Conservation (phyloP, 2,329 filamentous ascomycete species). For the Aulographum hederae region DNA sequence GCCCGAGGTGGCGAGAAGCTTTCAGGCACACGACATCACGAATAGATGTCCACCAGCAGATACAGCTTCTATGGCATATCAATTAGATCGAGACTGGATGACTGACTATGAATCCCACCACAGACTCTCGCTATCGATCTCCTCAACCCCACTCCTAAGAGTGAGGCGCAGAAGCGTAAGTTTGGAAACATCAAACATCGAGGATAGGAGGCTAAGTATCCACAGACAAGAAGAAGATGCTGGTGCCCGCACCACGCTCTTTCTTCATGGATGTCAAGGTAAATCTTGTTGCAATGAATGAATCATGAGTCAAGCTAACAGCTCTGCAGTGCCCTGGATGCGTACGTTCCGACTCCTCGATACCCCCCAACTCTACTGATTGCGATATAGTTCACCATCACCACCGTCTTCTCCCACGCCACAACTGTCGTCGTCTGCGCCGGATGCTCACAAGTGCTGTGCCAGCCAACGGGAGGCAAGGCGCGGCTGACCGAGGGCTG, state of each 20-base stretch:
- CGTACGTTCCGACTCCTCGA: too few relatives aligned
- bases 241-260: conserved; percentile 89
- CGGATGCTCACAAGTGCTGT: conserved; percentile 94
- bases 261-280: conserved; percentile 99
- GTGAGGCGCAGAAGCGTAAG: conserved; percentile 99
- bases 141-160: conserved; percentile 92
- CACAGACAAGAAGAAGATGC: conserved; percentile 37
- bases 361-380: too few relatives aligned
- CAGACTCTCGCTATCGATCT: conserved; percentile 99
- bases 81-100: too few relatives aligned
- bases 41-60: too few relatives aligned
- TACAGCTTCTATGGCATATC: too few relatives aligned
- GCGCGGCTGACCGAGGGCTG: conserved; percentile 97
- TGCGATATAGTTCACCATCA: conserved; percentile 99
- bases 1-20: too few relatives aligned
- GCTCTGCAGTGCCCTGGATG: conserved; percentile 99
- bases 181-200: too few relatives aligned
- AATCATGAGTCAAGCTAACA: too few relatives aligned
- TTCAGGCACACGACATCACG: too few relatives aligned
- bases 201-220: conserved; percentile 57
- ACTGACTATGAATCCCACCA: too few relatives aligned
- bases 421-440: conserved; percentile 99
- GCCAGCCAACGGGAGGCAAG: conserved; percentile 99
- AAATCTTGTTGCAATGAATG: too few relatives aligned
- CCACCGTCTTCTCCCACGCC: conserved; percentile 99